Base-by-base conservation (phyloP, 148 eudicot genomes). In the Euryodendron excelsum region DNA sequence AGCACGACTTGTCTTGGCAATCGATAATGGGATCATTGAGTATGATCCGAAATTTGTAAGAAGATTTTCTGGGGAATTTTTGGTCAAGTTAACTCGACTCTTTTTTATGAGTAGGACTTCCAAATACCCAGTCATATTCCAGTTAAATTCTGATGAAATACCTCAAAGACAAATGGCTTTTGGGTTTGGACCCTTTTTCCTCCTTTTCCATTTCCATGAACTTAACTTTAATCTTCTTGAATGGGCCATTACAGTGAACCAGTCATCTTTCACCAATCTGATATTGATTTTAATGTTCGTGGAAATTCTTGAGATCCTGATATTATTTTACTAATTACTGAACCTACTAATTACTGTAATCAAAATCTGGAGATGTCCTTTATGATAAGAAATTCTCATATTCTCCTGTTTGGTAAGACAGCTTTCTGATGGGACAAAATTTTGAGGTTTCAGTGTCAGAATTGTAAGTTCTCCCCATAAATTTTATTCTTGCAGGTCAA, bases 401-500 rank as follows among this genome's bases (percentile, higher is more conserved):
- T 44, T 3, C n/a, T 44, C 15, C 59, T 71, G 27, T 48, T 50
- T 71, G 10, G 15, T 71, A 48, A 28, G 21, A 71, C 71, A 28
- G 37, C 61, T 31, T 72, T 72, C 17, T 72, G 75, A 18, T 52
- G 13, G 6, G 61, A 72, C 39, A 9, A 72, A 5, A 8, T 30
- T 72, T 52, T 31, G 61, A 28, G 75, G 39, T 15, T 28, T 70
- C 55, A 47, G 12, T 45, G 20, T 28, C 50, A 30, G 50, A 33
- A 48, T 27, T 61, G 31, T 60, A 47, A 12, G 18, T 45, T 33
- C 56, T 72, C 36, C 36, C 36, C 14, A 17, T 27, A 23, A 52
- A 63, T 28, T 76, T 72, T 33, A 60, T 50, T 77, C 41, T 77
- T 73, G 74, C 90, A 95, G 98, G 92, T 96, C 99, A 66, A 96